Conservation (phyloP, 1,139 yeast species). For the Lodderomyces metapsilosis region DNA sequence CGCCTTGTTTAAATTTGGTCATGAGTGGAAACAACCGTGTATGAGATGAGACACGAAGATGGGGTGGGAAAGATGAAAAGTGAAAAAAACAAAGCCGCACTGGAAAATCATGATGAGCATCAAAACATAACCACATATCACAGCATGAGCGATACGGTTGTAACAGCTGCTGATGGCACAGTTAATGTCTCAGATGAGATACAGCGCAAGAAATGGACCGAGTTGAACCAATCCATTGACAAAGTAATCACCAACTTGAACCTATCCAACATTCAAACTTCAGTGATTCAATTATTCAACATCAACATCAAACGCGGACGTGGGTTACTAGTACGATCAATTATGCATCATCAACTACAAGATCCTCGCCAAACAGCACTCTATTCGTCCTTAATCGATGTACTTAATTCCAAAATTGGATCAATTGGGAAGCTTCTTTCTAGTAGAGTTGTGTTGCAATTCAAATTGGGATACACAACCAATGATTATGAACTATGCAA, state of each 20-base stretch:
- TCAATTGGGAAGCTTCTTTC: constrained; percentile 61
- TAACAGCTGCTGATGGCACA: not conserved
- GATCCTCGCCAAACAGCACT: constrained; percentile 36
- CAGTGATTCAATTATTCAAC: constrained; percentile 49
- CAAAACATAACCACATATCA: not conserved
- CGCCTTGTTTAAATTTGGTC: constrained; percentile 1
- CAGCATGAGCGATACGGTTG: no score
- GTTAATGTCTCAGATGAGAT: not conserved
- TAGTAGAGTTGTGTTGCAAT: constrained; percentile 56
- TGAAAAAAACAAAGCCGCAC: not conserved
- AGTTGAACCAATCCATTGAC: constrained; percentile 46
- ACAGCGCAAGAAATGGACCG: constrained; percentile 58
- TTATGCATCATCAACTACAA: constrained; percentile 58
- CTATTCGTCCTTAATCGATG: constrained; percentile 58
- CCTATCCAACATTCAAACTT: constrained; percentile 45
- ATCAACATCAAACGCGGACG: constrained; percentile 58
- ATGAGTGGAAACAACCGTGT: not conserved
- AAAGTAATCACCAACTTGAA: constrained; percentile 47
- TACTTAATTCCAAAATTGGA: constrained; percentile 69
- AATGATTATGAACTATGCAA: constrained; percentile 47
- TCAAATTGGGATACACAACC: constrained; percentile 52
- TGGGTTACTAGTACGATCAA: constrained; percentile 55
- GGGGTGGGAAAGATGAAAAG: not conserved
- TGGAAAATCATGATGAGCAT: not conserved
- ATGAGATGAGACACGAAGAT: not conserved